These are phyloP conservation scores for Verticillium dahliae DNA, from an alignment of 2,329 filamentous ascomycete species.

Conservation along the genomic window DNA sequence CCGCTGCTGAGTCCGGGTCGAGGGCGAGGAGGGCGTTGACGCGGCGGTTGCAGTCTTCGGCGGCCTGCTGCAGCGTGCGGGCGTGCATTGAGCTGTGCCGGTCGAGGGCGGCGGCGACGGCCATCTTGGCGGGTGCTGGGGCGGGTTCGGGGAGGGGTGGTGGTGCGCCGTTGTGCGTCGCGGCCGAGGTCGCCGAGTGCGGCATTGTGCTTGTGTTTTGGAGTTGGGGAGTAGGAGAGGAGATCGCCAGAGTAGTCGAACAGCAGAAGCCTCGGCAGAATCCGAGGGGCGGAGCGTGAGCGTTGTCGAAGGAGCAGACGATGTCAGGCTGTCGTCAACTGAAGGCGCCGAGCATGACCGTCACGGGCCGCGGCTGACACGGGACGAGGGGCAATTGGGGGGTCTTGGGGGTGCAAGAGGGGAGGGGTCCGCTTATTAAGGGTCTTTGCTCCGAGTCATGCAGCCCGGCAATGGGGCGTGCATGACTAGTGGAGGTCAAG, in stretches of 20 bases:
- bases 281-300: too few relatives aligned
- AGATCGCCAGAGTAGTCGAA: neutral
- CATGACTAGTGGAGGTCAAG: neutral
- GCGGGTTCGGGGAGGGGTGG: neutral
- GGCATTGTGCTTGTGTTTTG: neutral
- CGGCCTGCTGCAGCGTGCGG: neutral
- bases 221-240: neutral
- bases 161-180: neutral
- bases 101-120: neutral
- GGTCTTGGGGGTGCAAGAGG: neutral
- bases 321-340: neutral
- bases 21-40: slow-evolving; percentile 60
- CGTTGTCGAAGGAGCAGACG: neutral
- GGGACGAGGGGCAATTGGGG: neutral
- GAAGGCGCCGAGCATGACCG: neutral
- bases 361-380: neutral
- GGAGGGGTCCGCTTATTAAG: neutral
- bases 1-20: slow-evolving; percentile 19
- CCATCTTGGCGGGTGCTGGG: neutral
- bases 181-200: neutral
- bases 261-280: too few relatives aligned
- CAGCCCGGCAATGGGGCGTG: neutral
- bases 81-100: neutral
- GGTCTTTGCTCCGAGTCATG: neutral
- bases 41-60: neutral